Evolutionary conservation across 2,329 filamentous ascomycete genomes (phyloP), one percentile per base, ranked within the genome.

Genomic region (Setomelanomma holmii): DNA sequence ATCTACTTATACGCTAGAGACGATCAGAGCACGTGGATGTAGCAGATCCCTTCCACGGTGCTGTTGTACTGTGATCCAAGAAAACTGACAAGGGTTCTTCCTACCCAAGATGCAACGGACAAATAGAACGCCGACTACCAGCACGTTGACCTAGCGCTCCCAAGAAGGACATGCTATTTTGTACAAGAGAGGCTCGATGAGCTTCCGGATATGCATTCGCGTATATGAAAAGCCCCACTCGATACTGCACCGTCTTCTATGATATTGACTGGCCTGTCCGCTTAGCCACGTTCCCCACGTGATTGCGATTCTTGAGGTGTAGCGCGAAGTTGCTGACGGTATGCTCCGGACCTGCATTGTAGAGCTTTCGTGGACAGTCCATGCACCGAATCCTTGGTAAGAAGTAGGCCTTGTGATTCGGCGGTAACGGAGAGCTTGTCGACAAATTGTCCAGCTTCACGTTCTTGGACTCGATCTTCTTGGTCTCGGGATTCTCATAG

Each of bases 361-460:
- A 99, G 10, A 96, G 80, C 75, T 97, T 98, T 23, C 91, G 91
- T 0, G 91, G 91, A 72, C 95, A 98, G 74, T 99, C 95, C 40
- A 89, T 85, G 73, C 95, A 99, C 52, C 91, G 84, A 58, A 99
- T 97, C 44, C 95, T 84, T 7, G 95, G 95, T 43, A 96, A 81
- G 76, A 89, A 98, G 76, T 90, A 89, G 63, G 89, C 91, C 66
- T 89, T 90, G 55, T 91, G 80, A 56, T 89, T 84, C 55, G 82
- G 79, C 47, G 83, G 87, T 7, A 83, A 77, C 14, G 81, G 79
- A 39, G 83, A 79, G 33, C 80, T 81, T 1, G 72, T 67, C 12
- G 70, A 67, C 8, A 77, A 53, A 30, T 82, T 66, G 71, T 80
- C 76, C 22, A 78, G 76, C 33, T 86, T 79, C 44, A 89, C 82